Evolutionary conservation across 2,329 filamentous ascomycete genomes (phyloP), one percentile per base, ranked within the genome.

Genomic region (Fusarium nodosum): DNA sequence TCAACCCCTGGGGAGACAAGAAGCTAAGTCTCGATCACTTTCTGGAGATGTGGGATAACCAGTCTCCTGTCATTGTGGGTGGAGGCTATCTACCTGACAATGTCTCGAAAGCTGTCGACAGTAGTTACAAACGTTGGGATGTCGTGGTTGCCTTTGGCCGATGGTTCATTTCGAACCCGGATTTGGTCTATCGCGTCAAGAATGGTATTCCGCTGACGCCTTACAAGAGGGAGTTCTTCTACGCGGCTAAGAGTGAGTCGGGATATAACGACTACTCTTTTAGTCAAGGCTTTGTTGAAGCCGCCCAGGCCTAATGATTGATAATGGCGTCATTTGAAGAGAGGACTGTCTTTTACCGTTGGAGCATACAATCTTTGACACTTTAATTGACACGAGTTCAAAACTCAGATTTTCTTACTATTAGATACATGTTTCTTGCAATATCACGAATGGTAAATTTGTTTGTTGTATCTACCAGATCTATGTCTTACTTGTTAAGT

Each of bases 211-310:
- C 75, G 2, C 64, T 84, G 15, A 74, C 72, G 8, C 72, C 75
- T 10, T 83, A 84, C 56, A 66, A 82, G 50, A 71, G 82, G 11
- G 68, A 77, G 1, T 77, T 74, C 0, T 84, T 85, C 56, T 85
- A 85, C 60, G 52, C 57, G 7, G 62, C 47, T 22, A 72, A 72
- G 56, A 69, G 56, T 10, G 62, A 69, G 15, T 39, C 62, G 8
- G 75, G 75, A 2, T 78, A 78, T 16, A 77, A 76, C 31, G 77
- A 77, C 39, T 77, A 78, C 26, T 30, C 65, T 7, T 78, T 78
- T 11, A 76, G 74, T 34, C 48, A 72, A 16, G 68, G 71, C 20
- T 74, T 57, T n/a, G 5, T 57, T 1, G 53, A 53, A 18, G 30
- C 34, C 6, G 3, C 26, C 1, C 59, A 60, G 13, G 61, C 46